Evolutionary conservation across 805 yeast species (phyloP), one percentile per base, ranked within the genome.

Genomic region (Lachancea nothofagi): DNA sequence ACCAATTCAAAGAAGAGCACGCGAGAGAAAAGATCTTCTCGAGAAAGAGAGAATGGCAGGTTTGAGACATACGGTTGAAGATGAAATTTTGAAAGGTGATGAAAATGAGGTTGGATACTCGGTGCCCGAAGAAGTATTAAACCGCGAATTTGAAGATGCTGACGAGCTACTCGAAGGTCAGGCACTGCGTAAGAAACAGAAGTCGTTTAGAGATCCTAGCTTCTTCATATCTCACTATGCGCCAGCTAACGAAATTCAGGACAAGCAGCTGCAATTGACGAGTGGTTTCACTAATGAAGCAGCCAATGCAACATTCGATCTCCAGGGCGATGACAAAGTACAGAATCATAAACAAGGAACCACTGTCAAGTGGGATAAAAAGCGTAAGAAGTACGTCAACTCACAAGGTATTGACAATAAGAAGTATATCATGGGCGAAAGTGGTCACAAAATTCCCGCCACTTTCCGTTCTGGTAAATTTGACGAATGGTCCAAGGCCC

Each of bases 381-480:
- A 87, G 74, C 82, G 84, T 62, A 93, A 94, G 55, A 87, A 87
- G 49, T 90, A 85, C 62, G 75, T 89, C 56, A 85, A 85, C 59
- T 71, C 85, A 14, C 80, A 75, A 53, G 85, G 93, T 47, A 69
- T 80, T 15, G 95, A 86, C 55, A 62, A 62, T 34, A 76, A 81
- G 64, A 89, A 86, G 65, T 90, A 72, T 64, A 93, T 93, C 54
- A 81, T 87, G 48, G 95, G 97, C 46, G 99, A 93, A 61, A 81
- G 86, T 61, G 99, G 99, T 6, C 88, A 83, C 53, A 77, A 76
- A 58, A 77, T 93, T 35, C 96, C 97, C 5, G 97, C 98, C 1
- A 74, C 93, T 10, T 87, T 80, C 66, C 74, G 85, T 56, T 80
- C 95, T 2, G 99, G 99, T 33, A 78, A 86, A 49, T 93, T 78